Percentiles rank a stretch among this genome's conserved stretches.
These are phyloP conservation scores for Fusarium avenaceum DNA, from an alignment of 2,329 filamentous ascomycete species.

Conservation along the genomic window DNA sequence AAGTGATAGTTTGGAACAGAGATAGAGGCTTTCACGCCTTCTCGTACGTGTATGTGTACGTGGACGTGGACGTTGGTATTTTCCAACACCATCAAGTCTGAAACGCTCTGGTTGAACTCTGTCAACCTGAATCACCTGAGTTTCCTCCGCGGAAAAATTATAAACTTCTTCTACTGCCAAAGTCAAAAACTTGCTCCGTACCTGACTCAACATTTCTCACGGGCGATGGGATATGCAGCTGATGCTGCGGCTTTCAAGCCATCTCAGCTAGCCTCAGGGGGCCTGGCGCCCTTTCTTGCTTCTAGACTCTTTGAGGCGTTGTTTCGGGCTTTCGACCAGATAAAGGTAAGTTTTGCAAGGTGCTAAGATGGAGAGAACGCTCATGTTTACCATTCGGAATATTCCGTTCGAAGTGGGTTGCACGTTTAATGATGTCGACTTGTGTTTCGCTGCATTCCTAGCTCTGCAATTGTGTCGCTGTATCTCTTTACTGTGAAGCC, in stretches of 20 bases:
- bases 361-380: slow-evolving; percentile 13
- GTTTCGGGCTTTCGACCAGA: slow-evolving; percentile 34
- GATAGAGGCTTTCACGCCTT: not conserved
- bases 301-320: slow-evolving; percentile 38
- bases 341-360: slow-evolving; percentile 24
- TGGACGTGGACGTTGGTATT: not conserved
- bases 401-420: not conserved
- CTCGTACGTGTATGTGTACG: too few species aligned
- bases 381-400: slow-evolving; percentile 11
- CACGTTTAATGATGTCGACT: slow-evolving; percentile 15
- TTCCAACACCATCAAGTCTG: slow-evolving; percentile 23
- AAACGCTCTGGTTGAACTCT: slow-evolving; percentile 15
- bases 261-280: slow-evolving; percentile 48
- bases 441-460: slow-evolving; percentile 8
- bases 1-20: not conserved
- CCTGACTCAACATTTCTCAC: slow-evolving; percentile 26
- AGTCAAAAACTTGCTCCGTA: not conserved
- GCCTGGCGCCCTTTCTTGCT: slow-evolving; percentile 34
- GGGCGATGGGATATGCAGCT: slow-evolving; percentile 23
- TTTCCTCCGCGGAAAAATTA: not conserved
- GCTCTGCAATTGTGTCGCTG: not conserved
- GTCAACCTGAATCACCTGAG: not conserved
- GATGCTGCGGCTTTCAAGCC: slow-evolving; percentile 38
- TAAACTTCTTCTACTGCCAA: slow-evolving; percentile 1
- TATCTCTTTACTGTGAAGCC: slow-evolving; percentile 35